phyloP scores from a whole-genome alignment of 192 early-diverging fungal genomes.

The Coemansia sp. region DNA sequence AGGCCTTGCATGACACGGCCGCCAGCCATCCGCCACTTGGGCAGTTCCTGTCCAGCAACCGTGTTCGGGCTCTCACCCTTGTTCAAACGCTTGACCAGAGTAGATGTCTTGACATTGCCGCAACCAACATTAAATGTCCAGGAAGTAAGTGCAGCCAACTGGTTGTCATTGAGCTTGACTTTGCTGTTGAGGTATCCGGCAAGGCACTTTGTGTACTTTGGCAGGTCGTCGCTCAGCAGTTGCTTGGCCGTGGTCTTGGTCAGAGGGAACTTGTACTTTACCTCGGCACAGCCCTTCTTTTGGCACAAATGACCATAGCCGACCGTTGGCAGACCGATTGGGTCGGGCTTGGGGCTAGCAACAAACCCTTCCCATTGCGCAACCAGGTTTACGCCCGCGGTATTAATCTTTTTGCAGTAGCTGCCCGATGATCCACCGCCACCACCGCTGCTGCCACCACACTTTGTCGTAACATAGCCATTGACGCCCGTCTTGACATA shows the following conservation, averaged over 20 bases:
- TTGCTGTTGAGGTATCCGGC: constrained; percentile 13
- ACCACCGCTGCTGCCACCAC: constrained; percentile 7
- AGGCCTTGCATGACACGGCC: constrained; percentile 31
- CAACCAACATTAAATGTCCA: constrained; percentile 50
- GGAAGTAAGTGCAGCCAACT: constrained; percentile 46
- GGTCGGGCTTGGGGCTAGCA: constrained; percentile 36
- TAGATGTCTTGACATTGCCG: constrained; percentile 27
- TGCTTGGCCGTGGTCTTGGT: constrained; percentile 31
- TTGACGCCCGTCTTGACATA: constrained; percentile 39
- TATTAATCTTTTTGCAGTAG: constrained; percentile 26
- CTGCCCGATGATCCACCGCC: constrained; percentile 9
- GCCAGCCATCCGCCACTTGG: constrained; percentile 44
- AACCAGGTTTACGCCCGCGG: constrained; percentile 35
- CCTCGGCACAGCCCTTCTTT: constrained; percentile 28
- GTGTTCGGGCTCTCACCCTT: constrained; percentile 28
- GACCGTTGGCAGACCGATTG: constrained; percentile 52
- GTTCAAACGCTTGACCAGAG: constrained; percentile 40
- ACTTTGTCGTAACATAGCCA: constrained; percentile 26
- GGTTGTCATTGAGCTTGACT: constrained; percentile 35
- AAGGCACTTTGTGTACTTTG: constrained; percentile 34
- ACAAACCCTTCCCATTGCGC: constrained; percentile 50
- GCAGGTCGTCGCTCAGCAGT: constrained; percentile 33
- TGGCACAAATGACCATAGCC: constrained; percentile 47
- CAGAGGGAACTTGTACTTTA: constrained; percentile 32
- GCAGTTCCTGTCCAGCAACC: constrained; percentile 40